Evolutionary conservation across 148 eudicot genomes (phyloP).

Genomic region (Salicornia ramosissima): DNA sequence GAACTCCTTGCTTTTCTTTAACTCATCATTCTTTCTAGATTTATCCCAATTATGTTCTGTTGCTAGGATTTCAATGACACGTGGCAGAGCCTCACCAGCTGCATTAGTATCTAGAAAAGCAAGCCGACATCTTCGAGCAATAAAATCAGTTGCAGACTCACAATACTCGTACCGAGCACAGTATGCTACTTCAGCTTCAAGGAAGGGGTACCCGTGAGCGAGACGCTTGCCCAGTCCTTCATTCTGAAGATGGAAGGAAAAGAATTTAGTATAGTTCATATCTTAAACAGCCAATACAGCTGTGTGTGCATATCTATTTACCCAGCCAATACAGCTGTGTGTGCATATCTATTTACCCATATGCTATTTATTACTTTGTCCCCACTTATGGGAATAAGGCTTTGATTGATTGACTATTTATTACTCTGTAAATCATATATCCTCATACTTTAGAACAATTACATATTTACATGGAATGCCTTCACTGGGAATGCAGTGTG

Average conservation of each 20-base stretch:
- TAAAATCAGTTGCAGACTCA: constrained; percentile 86
- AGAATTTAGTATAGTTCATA: not conserved
- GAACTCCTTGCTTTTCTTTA: constrained; percentile 50
- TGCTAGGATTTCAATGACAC: constrained; percentile 71
- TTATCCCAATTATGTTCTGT: constrained; percentile 83
- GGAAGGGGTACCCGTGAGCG: constrained; percentile 92
- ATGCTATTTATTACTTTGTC: too few species aligned
- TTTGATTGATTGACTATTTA: too few species aligned
- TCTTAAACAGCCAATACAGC: not conserved
- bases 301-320: too few species aligned
- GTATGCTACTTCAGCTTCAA: constrained; percentile 99
- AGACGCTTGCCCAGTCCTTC: constrained; percentile 95
- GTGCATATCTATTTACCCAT: too few species aligned
- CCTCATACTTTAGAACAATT: not conserved
- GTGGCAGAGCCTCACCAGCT: constrained; percentile 71
- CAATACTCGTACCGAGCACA: constrained; percentile 93
- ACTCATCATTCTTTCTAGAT: constrained; percentile 63
- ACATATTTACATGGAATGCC: not conserved
- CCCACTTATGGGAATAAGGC: too few species aligned
- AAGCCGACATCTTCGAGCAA: constrained; percentile 88
- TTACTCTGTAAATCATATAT: not conserved
- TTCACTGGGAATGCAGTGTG: not conserved
- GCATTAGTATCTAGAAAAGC: constrained; percentile 99
- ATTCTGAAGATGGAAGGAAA: constrained; percentile 36
- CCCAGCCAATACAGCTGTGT: too few species aligned